These are phyloP conservation scores for Tilletiopsis washingtonensis DNA, from an alignment of 1,284 basidiomycete genomes.

Conservation along the genomic window DNA sequence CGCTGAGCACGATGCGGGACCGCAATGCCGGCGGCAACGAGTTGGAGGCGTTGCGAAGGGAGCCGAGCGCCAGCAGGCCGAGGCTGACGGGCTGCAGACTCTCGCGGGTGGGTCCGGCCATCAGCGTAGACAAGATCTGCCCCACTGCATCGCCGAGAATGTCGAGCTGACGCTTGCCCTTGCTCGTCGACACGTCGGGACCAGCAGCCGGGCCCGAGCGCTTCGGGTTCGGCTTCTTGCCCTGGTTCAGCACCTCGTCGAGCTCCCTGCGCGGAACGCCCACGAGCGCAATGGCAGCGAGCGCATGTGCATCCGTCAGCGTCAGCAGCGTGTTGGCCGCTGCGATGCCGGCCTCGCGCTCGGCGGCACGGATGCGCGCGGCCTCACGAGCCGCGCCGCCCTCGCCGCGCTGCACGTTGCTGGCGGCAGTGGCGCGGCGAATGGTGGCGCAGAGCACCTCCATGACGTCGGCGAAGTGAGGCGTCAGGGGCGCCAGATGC, in stretches of 20 bases:
- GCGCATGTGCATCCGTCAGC: neutral
- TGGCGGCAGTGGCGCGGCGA: no score
- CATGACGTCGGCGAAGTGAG: neutral
- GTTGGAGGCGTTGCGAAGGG: slow-evolving; percentile 1
- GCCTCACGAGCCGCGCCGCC: no score
- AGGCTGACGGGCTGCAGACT: neutral
- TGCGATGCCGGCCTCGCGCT: neutral
- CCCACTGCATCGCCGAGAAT: no score
- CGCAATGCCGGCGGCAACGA: slow-evolving; percentile 1
- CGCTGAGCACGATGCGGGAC: neutral
- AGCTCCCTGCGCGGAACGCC: slow-evolving; percentile 4
- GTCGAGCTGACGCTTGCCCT: no score
- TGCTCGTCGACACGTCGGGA: no score
- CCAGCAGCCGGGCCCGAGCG: no score
- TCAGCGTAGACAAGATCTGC: no score
- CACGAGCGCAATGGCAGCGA: slow-evolving; percentile 1
- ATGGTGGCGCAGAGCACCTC: neutral
- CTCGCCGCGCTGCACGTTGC: no score
- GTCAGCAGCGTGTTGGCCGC: slow-evolving; percentile 1
- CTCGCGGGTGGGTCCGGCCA: no score
- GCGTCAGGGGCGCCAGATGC: neutral
- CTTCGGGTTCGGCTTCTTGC: neutral
- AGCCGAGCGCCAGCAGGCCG: slow-evolving; percentile 4
- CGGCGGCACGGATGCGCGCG: neutral
- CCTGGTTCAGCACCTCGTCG: neutral